Base-by-base conservation (phyloP, 2,329 filamentous ascomycete species). In the Didymosphaeria variabile region DNA sequence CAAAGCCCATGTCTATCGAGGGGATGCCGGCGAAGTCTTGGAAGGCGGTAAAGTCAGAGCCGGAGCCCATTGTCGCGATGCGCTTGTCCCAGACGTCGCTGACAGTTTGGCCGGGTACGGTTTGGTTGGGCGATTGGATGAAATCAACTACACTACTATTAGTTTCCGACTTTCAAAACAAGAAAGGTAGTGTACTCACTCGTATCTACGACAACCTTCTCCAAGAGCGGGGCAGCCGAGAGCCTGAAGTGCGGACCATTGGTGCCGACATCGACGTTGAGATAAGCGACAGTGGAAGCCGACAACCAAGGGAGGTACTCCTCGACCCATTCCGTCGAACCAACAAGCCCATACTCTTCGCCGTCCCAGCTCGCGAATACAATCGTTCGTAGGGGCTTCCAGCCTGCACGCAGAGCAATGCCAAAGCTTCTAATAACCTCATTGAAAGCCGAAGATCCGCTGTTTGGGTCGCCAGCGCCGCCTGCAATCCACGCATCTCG, bases 261-360 rank as follows among this genome's bases (percentile, higher is more conserved):
- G 3, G 90, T 85, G 32, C 90, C 91, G 6, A 93, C 88, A 69
- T 97, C 94, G 58, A 97, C 88, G 76, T 97, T 97, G 64, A 97
- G 79, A 72, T 97, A 97, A 10, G 92, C 92, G 17, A 97, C 86
- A 59, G 89, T 90, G 44, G 90, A 85, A 4, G 84, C 83, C 2
- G 85, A 84, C 13, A 97, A 85, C 93, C 93, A 97, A 0, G 91
- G 90, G 0, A 96, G 79, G 70, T 92, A 92, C 67, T 97, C 92
- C 74, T 97, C 93, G 0, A 97, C 92, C 93, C 93, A 97, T 74
- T 97, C 94, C 0, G 94, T 97, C 56, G 90, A 93, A 5, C 94
- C 94, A 15, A 97, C 79, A 5, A 97, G 84, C 0, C 91, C 92
- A 67, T 97, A 97, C 77, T 97, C 93, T 79, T 87, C 87, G 3